Evolutionary conservation across 257 asterid species (phyloP).

Genomic region (Ilex aquifolium): DNA sequence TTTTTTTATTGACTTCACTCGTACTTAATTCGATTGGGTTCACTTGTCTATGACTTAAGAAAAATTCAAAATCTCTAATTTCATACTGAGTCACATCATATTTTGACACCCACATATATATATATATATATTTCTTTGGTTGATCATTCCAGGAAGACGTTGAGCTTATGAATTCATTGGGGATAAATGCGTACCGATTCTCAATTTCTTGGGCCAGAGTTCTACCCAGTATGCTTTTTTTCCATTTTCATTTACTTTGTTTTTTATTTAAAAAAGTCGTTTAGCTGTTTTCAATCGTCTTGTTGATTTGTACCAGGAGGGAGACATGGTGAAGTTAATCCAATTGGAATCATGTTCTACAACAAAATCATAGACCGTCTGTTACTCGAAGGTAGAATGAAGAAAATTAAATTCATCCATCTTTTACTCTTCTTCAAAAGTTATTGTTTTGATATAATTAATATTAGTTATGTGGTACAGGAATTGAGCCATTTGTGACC

Average conservation of each 20-base stretch:
- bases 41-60: no score
- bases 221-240: slow-evolving; percentile 54
- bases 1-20: no score
- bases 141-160: slow-evolving; percentile 56
- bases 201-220: slow-evolving; percentile 87
- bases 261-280: neutral
- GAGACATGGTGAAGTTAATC: slow-evolving; percentile 46
- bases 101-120: neutral
- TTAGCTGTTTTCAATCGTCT: neutral
- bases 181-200: slow-evolving; percentile 57
- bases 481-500: slow-evolving; percentile 33
- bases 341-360: slow-evolving; percentile 44
- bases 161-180: slow-evolving; percentile 51
- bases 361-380: slow-evolving; percentile 48
- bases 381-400: slow-evolving; percentile 35
- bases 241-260: neutral
- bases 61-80: no score
- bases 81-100: no score
- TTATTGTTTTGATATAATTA: neutral
- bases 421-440: no score
- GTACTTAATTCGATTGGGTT: no score
- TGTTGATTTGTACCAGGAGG: slow-evolving; percentile 46
- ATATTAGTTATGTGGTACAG: slow-evolving; percentile 2
- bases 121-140: neutral
- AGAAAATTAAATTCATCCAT: neutral